These are phyloP conservation scores for Alternaria arbusti DNA, from an alignment of 2,329 filamentous ascomycete genomes.

Conservation along the genomic window DNA sequence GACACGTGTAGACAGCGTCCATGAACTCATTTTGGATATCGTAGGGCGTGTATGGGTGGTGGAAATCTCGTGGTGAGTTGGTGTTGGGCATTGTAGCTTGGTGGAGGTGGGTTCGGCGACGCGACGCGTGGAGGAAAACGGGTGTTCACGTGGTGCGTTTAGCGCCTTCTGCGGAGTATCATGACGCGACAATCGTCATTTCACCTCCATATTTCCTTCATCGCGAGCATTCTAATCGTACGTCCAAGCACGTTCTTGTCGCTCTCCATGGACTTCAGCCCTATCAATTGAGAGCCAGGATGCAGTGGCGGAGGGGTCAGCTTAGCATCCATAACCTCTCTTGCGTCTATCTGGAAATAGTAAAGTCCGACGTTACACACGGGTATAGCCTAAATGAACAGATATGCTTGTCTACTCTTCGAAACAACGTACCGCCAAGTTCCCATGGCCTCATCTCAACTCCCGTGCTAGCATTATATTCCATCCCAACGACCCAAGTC, in stretches of 20 bases:
- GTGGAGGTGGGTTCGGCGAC: neutral
- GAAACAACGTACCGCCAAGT: neutral
- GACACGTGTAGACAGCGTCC: constrained; percentile 78
- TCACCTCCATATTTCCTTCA: rapidly evolving
- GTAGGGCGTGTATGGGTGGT: constrained; percentile 88
- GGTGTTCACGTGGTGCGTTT: constrained; percentile 14
- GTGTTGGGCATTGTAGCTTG: constrained; percentile 22
- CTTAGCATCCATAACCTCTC: too few species aligned
- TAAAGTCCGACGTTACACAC: too few species aligned
- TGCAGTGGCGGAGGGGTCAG: too few species aligned
- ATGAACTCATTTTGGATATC: constrained; percentile 89
- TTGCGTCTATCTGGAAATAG: too few species aligned
- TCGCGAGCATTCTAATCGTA: neutral
- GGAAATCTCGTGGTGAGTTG: constrained; percentile 63
- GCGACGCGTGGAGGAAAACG: constrained; percentile 10
- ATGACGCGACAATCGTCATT: neutral
- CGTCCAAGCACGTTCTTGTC: too few species aligned
- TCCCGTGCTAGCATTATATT: neutral
- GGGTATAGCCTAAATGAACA: rapidly evolving
- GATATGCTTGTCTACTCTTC: too few species aligned
- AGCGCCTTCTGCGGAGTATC: neutral
- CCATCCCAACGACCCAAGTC: neutral
- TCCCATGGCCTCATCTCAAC: too few species aligned
- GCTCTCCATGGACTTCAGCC: neutral
- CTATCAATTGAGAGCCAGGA: neutral